phyloP scores from a whole-genome alignment of 345 rosid genomes.

The Punica granatum region DNA sequence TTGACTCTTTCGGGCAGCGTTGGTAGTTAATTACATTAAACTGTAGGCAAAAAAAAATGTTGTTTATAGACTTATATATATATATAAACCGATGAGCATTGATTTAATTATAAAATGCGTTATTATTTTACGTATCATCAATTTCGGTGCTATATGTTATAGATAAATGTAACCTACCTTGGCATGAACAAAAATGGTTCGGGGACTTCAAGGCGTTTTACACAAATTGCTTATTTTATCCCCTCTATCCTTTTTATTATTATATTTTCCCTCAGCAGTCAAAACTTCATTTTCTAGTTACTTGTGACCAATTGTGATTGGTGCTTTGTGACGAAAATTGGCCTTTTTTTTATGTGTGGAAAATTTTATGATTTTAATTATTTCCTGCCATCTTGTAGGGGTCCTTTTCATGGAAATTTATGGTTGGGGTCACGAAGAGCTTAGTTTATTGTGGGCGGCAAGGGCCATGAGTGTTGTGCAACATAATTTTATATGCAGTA shows the following conservation, averaged over 20 bases:
- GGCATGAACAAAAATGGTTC: neutral
- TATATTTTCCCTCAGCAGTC: neutral
- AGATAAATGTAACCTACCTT: neutral
- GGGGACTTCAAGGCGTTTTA: neutral
- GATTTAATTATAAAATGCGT: too few relatives aligned
- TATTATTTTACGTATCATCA: too few relatives aligned
- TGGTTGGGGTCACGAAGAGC: conserved; percentile 14
- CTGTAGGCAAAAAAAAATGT: neutral
- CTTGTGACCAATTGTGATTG: neutral
- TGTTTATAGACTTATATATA: too few relatives aligned
- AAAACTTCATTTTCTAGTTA: conserved; percentile 2
- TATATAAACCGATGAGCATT: too few relatives aligned
- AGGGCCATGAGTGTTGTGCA: neutral
- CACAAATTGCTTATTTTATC: neutral
- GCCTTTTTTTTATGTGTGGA: neutral
- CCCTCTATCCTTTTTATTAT: neutral
- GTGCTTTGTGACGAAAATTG: neutral
- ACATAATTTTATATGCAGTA: too few relatives aligned
- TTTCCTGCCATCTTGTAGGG: neutral
- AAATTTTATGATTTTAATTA: neutral
- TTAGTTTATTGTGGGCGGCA: neutral
- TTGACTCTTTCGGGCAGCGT: neutral
- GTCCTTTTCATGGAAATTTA: conserved; percentile 18
- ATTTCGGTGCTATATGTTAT: too few relatives aligned
- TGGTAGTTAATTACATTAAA: neutral